Evolutionary conservation across 305 asterid species (phyloP), one percentile per base, ranked within the genome.

Genomic region (Fraxinus floribunda): DNA sequence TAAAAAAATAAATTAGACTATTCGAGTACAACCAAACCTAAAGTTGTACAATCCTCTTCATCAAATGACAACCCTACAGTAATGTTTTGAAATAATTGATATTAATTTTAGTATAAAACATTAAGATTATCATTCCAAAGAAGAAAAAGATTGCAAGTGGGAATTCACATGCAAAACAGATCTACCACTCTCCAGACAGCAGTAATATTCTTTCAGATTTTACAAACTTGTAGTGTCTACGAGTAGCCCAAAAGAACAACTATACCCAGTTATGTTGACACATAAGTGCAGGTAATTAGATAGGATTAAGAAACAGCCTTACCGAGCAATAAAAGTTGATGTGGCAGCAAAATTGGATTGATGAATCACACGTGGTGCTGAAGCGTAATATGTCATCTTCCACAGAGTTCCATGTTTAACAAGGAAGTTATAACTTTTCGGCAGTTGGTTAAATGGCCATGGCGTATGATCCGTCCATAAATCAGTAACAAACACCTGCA

Each of bases 401-500:
- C 99, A 96, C 78, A 96, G 84, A 57, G 94, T 83, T 5, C 97
- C 97, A 76, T 96, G 98, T 88, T 96, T 96, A 84, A 96, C 99
- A 62, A 96, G 94, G 88, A 96, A 96, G 87, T 93, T 96, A 81
- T 96, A 96, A 86, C 98, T 96, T 89, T 90, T 92, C 2, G 99
- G 98, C 84, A 96, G 82, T 88, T 96, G 99, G 89, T 96, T 96
- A 85, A 96, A 96, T 62, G 99, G 99, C 99, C 99, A 96, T 6
- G 99, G 99, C 9, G 99, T 95, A 49, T 95, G 99, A 84, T 95
- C 98, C 35, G 98, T 85, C 99, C 99, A 95, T 83, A 95, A 90
- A 84, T 95, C 99, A 85, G 97, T 91, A 83, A 95, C 84, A 84
- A 82, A 90, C 79, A 95, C 99, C 99, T 95, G 91, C 83, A 84